Conservation (phyloP, 345 rosid genomes). For the Eucalyptus cloeziana region DNA sequence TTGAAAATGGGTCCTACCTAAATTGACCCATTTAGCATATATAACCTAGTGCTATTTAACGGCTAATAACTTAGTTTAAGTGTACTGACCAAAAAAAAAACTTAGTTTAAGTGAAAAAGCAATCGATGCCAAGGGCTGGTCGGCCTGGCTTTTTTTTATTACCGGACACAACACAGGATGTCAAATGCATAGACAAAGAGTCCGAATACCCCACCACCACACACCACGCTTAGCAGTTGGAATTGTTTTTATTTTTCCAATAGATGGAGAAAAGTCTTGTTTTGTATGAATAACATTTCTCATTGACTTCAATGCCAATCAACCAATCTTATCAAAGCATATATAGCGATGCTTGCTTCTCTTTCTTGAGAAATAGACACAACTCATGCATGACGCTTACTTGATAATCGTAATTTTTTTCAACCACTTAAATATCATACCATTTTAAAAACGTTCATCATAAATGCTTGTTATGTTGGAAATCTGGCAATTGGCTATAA, state of each 20-base stretch:
- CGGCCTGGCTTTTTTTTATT: neutral
- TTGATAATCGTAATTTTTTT: too few species aligned
- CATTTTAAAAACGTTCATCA: too few species aligned
- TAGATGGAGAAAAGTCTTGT: neutral
- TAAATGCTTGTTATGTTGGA: neutral
- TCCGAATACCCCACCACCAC: neutral
- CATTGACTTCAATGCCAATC: neutral
- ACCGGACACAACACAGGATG: neutral
- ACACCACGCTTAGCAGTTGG: neutral
- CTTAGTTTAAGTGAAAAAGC: neutral
- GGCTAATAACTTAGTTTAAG: neutral
- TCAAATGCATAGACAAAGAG: neutral
- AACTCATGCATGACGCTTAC: neutral
- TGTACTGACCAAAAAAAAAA: too few species aligned
- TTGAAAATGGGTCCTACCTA: neutral
- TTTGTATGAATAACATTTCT: neutral
- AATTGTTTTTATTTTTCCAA: neutral
- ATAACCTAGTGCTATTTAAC: neutral
- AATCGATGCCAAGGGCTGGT: neutral
- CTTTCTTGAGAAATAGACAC: neutral
- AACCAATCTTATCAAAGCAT: neutral
- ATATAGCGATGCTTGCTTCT: neutral
- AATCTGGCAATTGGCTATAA: too few species aligned
- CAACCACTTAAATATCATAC: neutral
- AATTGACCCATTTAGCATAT: neutral